Evolutionary conservation across 768 basidiomycete species (phyloP), one percentile per base, ranked within the genome.

Genomic region (Imleria badia): DNA sequence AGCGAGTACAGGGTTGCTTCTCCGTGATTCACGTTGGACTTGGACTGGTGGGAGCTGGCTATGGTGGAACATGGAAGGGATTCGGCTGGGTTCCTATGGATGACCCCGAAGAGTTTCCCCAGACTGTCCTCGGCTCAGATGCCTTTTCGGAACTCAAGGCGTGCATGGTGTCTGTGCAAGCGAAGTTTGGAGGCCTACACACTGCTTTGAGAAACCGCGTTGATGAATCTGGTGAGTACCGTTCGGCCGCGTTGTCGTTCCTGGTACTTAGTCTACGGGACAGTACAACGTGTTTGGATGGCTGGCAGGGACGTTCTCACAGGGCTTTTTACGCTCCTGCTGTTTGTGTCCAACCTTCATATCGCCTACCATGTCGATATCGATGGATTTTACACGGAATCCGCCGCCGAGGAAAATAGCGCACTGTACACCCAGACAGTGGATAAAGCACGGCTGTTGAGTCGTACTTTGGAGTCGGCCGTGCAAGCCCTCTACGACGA

Each of bases 331-430:
- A 67, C 77, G 3, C 82, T 90, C 53, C 72, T 93, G 29, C 66
- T 73, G 12, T 78, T 81, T 45, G 77, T 86, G 35, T 79, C 82
- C 22, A 84, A 91, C 58, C 79, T 94, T 56, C 86, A 94, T 67
- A 71, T 95, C 49, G 91, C 91, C 19, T 81, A 84, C 30, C 83
- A 86, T 66, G 84, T 95, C 56, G 94, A 94, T 66, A 82, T 94
- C 54, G 89, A 93, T 60, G 88, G 87, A 15, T 78, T 88, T 56
- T 76, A 76, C 26, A 76, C 79, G 55, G 79, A 82, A 29, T 72
- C 76, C 1, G 74, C 73, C 11, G 55, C 60, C 15, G 65, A 75
- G 14, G 67, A 77, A 8, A 65, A 75, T 22, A 81, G 81, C 59
- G 74, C 80, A 19, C 66, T 75, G 33, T 92, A 91, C 65, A 65